Percentiles rank a stretch among this genome's conserved stretches.
phyloP scores from a whole-genome alignment of 345 rosid genomes.

The Camelina neglecta region DNA sequence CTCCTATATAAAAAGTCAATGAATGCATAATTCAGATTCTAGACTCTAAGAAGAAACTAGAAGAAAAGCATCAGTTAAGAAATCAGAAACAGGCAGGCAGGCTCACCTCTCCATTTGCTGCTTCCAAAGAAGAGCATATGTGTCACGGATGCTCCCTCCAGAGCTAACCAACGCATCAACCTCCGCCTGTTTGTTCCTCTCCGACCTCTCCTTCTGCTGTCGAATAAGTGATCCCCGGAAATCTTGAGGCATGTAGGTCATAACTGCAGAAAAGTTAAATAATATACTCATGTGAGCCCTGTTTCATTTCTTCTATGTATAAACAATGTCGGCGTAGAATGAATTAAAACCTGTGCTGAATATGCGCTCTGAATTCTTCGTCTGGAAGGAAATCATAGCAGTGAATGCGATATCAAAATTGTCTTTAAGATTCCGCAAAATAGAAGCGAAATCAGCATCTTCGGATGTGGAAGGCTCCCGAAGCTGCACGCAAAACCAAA shows the following conservation, averaged over 20 bases:
- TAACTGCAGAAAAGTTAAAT: constrained; percentile 57
- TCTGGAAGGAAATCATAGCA: constrained; percentile 70
- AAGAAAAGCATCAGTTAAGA: constrained; percentile 1
- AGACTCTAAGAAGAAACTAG: constrained; percentile 5
- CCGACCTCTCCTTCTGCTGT: constrained; percentile 96
- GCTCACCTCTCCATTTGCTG: constrained; percentile 96
- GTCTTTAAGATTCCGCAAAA: constrained; percentile 48
- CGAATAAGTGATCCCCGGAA: constrained; percentile 87
- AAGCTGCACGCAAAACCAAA: constrained; percentile 59
- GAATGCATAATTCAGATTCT: constrained; percentile 20
- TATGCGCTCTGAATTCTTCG: constrained; percentile 76
- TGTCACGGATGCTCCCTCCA: constrained; percentile 80
- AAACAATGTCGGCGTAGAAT: constrained; percentile 7
- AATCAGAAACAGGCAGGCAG: constrained; percentile 24
- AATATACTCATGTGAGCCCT: neutral
- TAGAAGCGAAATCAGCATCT: constrained; percentile 52
- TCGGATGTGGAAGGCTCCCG: constrained; percentile 63
- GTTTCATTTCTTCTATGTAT: neutral
- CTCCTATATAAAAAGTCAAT: constrained; percentile 59
- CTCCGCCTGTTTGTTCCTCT: constrained; percentile 95
- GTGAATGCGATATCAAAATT: constrained; percentile 52
- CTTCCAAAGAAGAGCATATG: constrained; percentile 85
- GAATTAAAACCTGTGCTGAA: constrained; percentile 77
- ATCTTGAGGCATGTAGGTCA: constrained; percentile 99
- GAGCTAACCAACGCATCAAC: constrained; percentile 81